Evolutionary conservation across 2,329 filamentous ascomycete genomes (phyloP).

Genomic region (Coniochaeta pulveracea): DNA sequence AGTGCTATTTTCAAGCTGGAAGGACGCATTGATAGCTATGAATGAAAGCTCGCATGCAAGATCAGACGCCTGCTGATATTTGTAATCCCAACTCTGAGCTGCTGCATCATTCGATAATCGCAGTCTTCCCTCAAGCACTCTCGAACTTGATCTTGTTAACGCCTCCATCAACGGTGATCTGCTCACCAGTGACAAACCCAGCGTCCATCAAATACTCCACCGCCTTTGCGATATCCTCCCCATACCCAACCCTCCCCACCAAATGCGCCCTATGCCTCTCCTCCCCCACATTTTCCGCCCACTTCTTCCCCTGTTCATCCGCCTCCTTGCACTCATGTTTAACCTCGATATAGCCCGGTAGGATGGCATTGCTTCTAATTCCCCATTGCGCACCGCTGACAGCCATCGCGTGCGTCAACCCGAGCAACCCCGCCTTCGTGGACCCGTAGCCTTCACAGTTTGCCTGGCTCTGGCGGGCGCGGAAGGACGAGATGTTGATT

Average conservation of each 20-base stretch:
- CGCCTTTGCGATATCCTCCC: constrained; percentile 31
- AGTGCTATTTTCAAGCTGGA: too few relatives aligned
- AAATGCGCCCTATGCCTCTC: constrained; percentile 29
- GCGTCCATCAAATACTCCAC: constrained; percentile 22
- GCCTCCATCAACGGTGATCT: constrained; percentile 17
- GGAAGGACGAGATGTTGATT: constrained; percentile 32
- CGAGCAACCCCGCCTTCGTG: constrained; percentile 23
- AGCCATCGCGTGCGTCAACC: constrained; percentile 24
- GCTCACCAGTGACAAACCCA: constrained; percentile 17
- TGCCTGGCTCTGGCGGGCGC: constrained; percentile 30
- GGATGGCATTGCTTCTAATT: constrained; percentile 26
- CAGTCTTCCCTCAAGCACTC: constrained; percentile 6
- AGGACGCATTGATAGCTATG: too few relatives aligned
- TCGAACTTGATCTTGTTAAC: constrained; percentile 15
- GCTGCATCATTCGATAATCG: too few relatives aligned
- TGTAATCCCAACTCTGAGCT: too few relatives aligned
- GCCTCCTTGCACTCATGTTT: constrained; percentile 32
- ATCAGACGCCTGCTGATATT: too few relatives aligned
- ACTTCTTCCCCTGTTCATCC: constrained; percentile 26
- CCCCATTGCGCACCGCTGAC: constrained; percentile 19
- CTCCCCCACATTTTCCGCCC: constrained; percentile 20
- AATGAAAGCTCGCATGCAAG: too few relatives aligned
- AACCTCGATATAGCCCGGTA: constrained; percentile 32
- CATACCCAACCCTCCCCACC: constrained; percentile 29
- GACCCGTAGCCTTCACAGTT: constrained; percentile 36